Evolutionary conservation across 495 filamentous ascomycete species (phyloP).

Genomic region (Oidiodendron maius): DNA sequence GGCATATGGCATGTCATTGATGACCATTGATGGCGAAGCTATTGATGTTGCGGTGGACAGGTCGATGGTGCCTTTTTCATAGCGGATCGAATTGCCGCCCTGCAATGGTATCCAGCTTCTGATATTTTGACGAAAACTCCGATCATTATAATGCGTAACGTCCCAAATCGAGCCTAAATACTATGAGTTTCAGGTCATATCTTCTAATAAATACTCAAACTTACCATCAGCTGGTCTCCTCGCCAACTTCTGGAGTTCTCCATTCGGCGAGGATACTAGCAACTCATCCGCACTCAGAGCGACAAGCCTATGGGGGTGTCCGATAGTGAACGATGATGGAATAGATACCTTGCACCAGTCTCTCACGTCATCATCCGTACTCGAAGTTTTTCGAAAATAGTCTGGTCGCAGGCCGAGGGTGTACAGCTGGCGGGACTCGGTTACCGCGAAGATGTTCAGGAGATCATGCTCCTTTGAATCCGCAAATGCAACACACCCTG

Average conservation of each 20-base stretch:
- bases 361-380: conserved; percentile 61
- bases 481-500: conserved; percentile 71
- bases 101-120: conserved; percentile 67
- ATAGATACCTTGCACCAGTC: conserved; percentile 72
- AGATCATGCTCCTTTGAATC: conserved; percentile 74
- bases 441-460: conserved; percentile 75
- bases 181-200: conserved; percentile 12
- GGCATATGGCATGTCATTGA: conserved; percentile 47
- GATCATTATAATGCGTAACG: conserved; percentile 70
- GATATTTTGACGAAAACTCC: not conserved
- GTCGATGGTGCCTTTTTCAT: conserved; percentile 62
- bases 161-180: conserved; percentile 57
- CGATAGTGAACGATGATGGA: conserved; percentile 68
- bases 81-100: conserved; percentile 56
- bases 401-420: conserved; percentile 74
- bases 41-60: conserved; percentile 58
- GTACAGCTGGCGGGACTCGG: conserved; percentile 69
- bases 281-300: conserved; percentile 67
- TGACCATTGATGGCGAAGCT: conserved; percentile 54
- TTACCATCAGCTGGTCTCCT: conserved; percentile 62
- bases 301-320: conserved; percentile 73
- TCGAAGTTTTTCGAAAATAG: conserved; percentile 62
- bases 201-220: conserved; percentile 13
- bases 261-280: conserved; percentile 77
- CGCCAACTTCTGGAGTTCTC: conserved; percentile 68